These are phyloP conservation scores for Myxozyma melibiosi DNA, from an alignment of 805 yeast species.

Conservation along the genomic window DNA sequence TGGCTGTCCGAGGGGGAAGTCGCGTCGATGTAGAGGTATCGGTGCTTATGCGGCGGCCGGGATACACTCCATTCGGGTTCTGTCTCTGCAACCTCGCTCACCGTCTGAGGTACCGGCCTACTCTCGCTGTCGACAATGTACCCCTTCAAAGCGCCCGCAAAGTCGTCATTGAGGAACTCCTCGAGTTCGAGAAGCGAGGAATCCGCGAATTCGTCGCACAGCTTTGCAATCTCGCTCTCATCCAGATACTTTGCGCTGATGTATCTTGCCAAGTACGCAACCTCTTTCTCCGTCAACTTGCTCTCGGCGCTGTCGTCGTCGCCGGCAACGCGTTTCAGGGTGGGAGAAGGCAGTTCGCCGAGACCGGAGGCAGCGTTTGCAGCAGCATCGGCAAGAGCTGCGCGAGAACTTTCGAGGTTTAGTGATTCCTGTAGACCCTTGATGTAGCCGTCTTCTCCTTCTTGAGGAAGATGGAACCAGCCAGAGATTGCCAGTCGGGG, in stretches of 20 bases:
- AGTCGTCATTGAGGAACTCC: conserved; percentile 61
- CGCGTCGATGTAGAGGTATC: conserved; percentile 72
- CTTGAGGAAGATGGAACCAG: conserved; percentile 98
- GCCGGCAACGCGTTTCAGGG: conserved; percentile 75
- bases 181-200: conserved; percentile 71
- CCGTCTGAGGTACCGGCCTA: conserved; percentile 11
- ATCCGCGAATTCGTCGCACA: conserved; percentile 59
- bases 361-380: conserved; percentile 60
- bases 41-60: conserved; percentile 89
- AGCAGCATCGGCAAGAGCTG: conserved; percentile 63
- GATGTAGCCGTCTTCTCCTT: conserved; percentile 82
- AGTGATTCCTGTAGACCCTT: conserved; percentile 72
- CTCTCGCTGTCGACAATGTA: conserved; percentile 57
- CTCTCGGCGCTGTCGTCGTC: conserved; percentile 54
- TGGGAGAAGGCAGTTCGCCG: conserved; percentile 46
- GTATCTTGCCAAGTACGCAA: conserved; percentile 53
- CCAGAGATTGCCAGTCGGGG: conserved; percentile 94
- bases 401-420: conserved; percentile 23
- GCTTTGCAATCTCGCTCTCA: conserved; percentile 44
- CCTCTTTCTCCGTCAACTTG: conserved; percentile 15
- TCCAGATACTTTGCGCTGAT: conserved; percentile 58
- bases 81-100: conserved; percentile 48
- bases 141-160: conserved; percentile 51
- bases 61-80: conserved; percentile 84
- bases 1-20: conserved; percentile 38